Base-by-base conservation (phyloP, 73 alveolate genomes). In the Paramecium primaurelia region DNA sequence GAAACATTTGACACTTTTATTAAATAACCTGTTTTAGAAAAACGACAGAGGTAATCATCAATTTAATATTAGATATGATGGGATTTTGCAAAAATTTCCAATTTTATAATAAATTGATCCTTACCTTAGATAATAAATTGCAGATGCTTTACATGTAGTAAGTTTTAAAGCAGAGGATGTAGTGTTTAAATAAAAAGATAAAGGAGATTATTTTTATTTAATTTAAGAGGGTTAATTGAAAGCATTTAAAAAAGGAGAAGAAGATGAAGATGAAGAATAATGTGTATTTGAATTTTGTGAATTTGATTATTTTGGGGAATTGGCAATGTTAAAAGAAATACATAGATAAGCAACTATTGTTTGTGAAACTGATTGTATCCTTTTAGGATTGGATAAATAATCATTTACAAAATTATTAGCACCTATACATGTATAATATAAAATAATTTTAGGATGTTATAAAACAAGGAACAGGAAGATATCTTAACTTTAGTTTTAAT, bases 231-330 rank as follows among this genome's bases (percentile, higher is more conserved):
- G 99, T 45, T 86, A 92, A 20, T 59, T 88, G 51, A 68, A 68
- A 18, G 96, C 94, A 28, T 45, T 83, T 3, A 87, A 94, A 87
- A 96, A 95, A 11, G 96, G 93, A 36, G 60, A 59, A 90, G 98
- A 99, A 38, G 84, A 45, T 93, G 98, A 96, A 59, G 95, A 96
- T 40, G 97, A 92, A 73, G 97, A 97, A 37, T 95, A 89, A 92
- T 88, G 92, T 36, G 69, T 54, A 18, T 54, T 16, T 54, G 69
- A n/a, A 18, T 98, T 97, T 93, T n/a, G 58, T 22, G 94, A 92
- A 45, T 98, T 98, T 11, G 99, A 97, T 84, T 98, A 97, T 94
- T 98, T 98, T 77, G 99, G 99, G 69, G 99, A 98, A 94, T 95
- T 96, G 58, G 99, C 99, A 26, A 93, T 98, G 44, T 94, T 98